Percentiles rank a stretch among this genome's conserved stretches.
Conservation (phyloP, 1,139 yeast species). For the Pichia sp. region DNA sequence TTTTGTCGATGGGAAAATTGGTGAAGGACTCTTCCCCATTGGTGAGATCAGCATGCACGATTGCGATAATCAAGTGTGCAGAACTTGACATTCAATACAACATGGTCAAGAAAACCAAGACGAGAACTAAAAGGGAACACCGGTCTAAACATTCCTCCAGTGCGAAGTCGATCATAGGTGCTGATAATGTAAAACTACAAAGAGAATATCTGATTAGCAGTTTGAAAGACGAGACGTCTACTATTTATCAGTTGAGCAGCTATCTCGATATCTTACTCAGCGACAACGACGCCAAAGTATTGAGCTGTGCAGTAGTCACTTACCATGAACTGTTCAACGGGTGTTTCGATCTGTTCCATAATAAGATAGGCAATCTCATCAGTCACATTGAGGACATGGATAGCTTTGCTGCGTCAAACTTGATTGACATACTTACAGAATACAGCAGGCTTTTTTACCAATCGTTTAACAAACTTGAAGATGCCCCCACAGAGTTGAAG, state of each 20-base stretch:
- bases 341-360: conserved; percentile 65
- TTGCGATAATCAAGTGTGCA: conserved; percentile 67
- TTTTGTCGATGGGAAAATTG: conserved; percentile 68
- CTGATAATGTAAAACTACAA: background rate
- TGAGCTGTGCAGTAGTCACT: conserved; percentile 64
- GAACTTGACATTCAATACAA: conserved; percentile 38
- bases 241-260: conserved; percentile 42
- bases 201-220: conserved; percentile 34
- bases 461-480: conserved; percentile 15
- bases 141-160: background rate
- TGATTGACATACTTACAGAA: conserved; percentile 60
- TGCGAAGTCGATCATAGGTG: background rate
- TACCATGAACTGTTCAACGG: conserved; percentile 53
- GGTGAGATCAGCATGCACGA: conserved; percentile 78
- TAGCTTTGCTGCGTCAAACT: conserved; percentile 67
- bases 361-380: conserved; percentile 63
- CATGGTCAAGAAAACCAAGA: conserved; percentile 21
- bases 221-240: conserved; percentile 34
- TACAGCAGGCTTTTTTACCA: conserved; percentile 63
- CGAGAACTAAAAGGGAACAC: conserved; percentile 15
- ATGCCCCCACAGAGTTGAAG: conserved; percentile 20
- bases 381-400: conserved; percentile 54
- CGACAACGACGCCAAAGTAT: conserved; percentile 64
- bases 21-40: conserved; percentile 67
- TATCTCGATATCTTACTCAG: conserved; percentile 51